phyloP scores from a whole-genome alignment of 306 rosid species.

The Acacia melanoxylon region DNA sequence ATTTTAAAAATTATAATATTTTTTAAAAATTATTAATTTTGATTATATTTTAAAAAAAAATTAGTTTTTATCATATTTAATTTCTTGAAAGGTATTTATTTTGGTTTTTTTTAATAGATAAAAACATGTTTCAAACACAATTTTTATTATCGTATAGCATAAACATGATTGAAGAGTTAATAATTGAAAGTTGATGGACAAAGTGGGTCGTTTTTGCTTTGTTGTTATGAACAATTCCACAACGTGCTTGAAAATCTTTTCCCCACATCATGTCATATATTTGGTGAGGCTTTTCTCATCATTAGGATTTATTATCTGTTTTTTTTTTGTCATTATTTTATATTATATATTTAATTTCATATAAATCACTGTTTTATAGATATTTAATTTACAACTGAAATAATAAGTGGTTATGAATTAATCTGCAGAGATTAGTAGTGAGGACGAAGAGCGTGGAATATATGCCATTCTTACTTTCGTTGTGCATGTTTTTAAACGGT shows the following conservation, averaged over 20 bases:
- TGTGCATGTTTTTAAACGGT: constrained; percentile 59
- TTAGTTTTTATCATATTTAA: no score
- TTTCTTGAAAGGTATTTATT: no score
- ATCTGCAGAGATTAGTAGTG: constrained; percentile 62
- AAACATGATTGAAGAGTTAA: not conserved
- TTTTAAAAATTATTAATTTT: no score
- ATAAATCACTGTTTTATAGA: not conserved
- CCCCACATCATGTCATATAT: not conserved
- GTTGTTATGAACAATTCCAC: not conserved
- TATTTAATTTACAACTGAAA: not conserved
- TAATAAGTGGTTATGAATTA: not conserved
- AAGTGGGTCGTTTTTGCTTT: not conserved
- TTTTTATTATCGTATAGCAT: no score
- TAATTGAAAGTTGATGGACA: not conserved
- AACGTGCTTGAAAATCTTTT: not conserved
- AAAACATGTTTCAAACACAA: no score
- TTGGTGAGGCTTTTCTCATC: not conserved
- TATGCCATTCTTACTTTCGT: constrained; percentile 67
- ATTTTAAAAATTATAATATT: no score
- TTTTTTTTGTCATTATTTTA: not conserved
- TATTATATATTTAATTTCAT: not conserved
- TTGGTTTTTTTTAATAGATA: no score
- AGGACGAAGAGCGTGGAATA: constrained; percentile 66
- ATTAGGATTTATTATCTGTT: not conserved
- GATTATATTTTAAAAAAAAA: no score